phyloP scores from a whole-genome alignment of 495 filamentous ascomycete genomes.

The Podospora didyma region DNA sequence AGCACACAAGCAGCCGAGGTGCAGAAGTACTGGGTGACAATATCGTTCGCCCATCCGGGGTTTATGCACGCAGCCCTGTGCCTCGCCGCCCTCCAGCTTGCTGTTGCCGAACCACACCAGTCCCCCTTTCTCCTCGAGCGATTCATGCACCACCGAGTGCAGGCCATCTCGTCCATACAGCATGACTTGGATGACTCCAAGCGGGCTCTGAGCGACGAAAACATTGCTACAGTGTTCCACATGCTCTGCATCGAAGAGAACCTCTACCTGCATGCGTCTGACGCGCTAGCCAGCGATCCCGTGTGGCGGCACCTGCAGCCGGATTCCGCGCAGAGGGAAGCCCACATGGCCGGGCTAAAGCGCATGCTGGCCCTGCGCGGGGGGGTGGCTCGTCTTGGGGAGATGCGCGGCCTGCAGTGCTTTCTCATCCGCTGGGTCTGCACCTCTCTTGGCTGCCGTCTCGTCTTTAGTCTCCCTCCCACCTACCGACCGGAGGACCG shows the following conservation, averaged over 20 bases:
- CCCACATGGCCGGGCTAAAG: constrained; percentile 9
- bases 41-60: constrained; percentile 9
- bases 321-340: constrained; percentile 5
- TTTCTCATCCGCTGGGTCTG: constrained; percentile 13
- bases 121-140: constrained; percentile 2
- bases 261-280: constrained; percentile 1
- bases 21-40: constrained; percentile 8
- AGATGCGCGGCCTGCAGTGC: constrained; percentile 10
- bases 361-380: constrained; percentile 16
- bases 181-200: constrained; percentile 1
- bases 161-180: constrained; percentile 13
- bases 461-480: constrained; percentile 9
- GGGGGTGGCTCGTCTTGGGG: constrained; percentile 5
- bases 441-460: constrained; percentile 3
- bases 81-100: constrained; percentile 14
- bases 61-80: constrained; percentile 11
- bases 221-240: constrained; percentile 11
- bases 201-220: constrained; percentile 9
- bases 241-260: constrained; percentile 12
- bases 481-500: background rate
- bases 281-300: background rate
- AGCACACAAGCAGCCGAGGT: background rate
- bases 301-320: constrained; percentile 5
- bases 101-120: constrained; percentile 2
- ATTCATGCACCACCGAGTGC: constrained; percentile 17